Evolutionary conservation across 23 red algal genomes (phyloP), one percentile per base, ranked within the genome.

Genomic region (Porphyridium purpureum): DNA sequence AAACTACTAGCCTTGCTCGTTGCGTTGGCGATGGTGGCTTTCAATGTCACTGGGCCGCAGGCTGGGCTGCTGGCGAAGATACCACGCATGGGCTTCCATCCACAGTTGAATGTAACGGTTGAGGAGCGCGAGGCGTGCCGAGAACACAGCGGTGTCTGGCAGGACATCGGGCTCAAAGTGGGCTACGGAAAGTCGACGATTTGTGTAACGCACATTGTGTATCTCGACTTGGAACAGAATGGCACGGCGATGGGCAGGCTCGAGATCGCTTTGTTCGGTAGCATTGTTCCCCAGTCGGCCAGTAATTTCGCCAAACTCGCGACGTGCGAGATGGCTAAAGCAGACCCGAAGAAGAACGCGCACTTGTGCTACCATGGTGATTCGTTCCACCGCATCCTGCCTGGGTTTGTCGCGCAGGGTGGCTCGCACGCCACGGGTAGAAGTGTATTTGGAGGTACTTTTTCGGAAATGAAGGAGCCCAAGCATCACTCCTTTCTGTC

Each of bases 321-420:
- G 35, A 80, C 69, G 20, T 92, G 83, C 8, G 72, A 54, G 42
- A 60, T 80, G 65, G 67, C n/a, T n/a, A n/a, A n/a, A n/a, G n/a
- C n/a, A n/a, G n/a, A n/a, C n/a, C n/a, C n/a, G n/a, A n/a, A n/a
- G n/a, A n/a, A n/a, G n/a, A n/a, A 75, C 52, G 55, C 56, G 29
- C 46, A 56, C 27, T 40, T 60, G 2, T 78, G 83, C 35, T 81
- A 64, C 47, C 48, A 62, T 22, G 41, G 58, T 47, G 73, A 80
- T 59, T 46, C 40, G 29, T 80, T 92, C 34, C 83, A 92, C 58
- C 56, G 83, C 50, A 36, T 92, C 25, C 63, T 92, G 35, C 66
- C 58, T 17, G 52, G 63, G 4, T 92, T 80, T 29, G 75, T 92
- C 17, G 54, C 62, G 15, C 83, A 92, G 62, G 83, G 83, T 8